Percentiles rank a stretch among this genome's conserved stretches.
Conservation (phyloP, 306 rosid species). For the Biancaea sappan region DNA sequence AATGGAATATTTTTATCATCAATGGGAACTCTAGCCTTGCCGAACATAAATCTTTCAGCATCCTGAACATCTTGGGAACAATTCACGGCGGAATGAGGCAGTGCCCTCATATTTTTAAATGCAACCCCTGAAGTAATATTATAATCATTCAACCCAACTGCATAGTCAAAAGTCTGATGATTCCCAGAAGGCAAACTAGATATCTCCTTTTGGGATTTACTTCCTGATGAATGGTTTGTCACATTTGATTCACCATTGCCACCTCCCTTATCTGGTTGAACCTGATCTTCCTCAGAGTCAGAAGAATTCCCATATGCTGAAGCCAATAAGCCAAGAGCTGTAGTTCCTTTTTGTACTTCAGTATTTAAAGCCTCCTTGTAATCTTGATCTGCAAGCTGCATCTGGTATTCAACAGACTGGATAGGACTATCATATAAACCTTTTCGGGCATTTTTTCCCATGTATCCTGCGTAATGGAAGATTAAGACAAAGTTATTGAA, state of each 20-base stretch:
- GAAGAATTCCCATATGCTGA: conserved; percentile 72
- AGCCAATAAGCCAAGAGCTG: conserved; percentile 76
- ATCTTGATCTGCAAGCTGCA: conserved; percentile 41
- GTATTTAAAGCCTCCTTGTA: conserved; percentile 35
- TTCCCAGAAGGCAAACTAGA: conserved; percentile 35
- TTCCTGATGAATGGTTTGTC: conserved; percentile 42
- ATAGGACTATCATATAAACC: conserved; percentile 52
- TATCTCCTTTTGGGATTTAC: conserved; percentile 42
- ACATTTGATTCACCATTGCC: conserved; percentile 33
- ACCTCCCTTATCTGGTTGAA: conserved; percentile 42
- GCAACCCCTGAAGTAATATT: conserved; percentile 43
- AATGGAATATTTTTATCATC: conserved; percentile 42
- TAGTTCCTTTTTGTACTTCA: conserved; percentile 42
- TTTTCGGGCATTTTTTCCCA: conserved; percentile 33
- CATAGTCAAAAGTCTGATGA: conserved; percentile 34
- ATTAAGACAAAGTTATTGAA: not conserved
- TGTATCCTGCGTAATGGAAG: conserved; percentile 46
- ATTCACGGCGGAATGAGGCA: conserved; percentile 25
- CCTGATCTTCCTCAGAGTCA: conserved; percentile 71
- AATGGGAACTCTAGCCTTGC: conserved; percentile 37
- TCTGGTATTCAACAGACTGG: conserved; percentile 40
- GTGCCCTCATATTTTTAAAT: conserved; percentile 33
- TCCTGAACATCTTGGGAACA: conserved; percentile 45
- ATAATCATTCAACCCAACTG: conserved; percentile 43
- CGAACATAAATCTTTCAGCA: conserved; percentile 45